Percentiles rank a stretch among this genome's conserved stretches.
Evolutionary conservation across 2,329 filamentous ascomycete species (phyloP).

Genomic region (Lasiodiplodia sp.): DNA sequence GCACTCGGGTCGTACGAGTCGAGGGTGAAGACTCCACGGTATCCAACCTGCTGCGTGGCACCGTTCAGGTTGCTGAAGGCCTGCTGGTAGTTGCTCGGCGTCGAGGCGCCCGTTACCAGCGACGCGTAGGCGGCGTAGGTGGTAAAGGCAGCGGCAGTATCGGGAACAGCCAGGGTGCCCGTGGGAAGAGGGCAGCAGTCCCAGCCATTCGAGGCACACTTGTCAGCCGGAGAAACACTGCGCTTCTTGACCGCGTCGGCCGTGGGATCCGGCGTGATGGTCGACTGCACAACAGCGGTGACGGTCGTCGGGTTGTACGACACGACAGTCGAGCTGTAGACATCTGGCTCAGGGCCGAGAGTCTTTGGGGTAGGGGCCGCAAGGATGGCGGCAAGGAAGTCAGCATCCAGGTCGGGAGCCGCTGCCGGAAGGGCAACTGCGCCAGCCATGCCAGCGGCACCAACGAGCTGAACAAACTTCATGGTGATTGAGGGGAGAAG

Average conservation of each 20-base stretch:
- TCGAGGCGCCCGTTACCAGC: background rate
- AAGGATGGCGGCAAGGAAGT: constrained; percentile 1
- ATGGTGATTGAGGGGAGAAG: background rate
- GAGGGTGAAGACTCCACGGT: constrained; percentile 31
- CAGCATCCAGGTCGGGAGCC: background rate
- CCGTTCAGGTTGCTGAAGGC: constrained; percentile 30
- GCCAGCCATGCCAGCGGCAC: constrained; percentile 5
- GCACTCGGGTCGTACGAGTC: constrained; percentile 29
- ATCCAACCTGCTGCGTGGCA: constrained; percentile 31
- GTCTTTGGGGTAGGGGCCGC: background rate
- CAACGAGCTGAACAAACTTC: constrained; percentile 3
- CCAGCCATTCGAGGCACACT: constrained; percentile 6
- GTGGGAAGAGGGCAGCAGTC: constrained; percentile 20
- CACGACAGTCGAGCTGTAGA: background rate
- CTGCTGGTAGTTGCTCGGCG: constrained; percentile 27
- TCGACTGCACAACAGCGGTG: background rate
- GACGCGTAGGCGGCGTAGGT: background rate
- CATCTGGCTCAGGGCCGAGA: background rate
- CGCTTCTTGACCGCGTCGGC: background rate
- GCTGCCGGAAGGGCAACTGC: background rate
- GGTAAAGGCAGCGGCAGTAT: constrained; percentile 7
- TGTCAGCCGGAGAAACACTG: background rate
- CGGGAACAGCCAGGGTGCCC: background rate
- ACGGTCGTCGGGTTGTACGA: background rate
- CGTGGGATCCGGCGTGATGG: background rate